Base-by-base conservation (phyloP, 345 rosid species). In the Cardamine chenopodiifolia region DNA sequence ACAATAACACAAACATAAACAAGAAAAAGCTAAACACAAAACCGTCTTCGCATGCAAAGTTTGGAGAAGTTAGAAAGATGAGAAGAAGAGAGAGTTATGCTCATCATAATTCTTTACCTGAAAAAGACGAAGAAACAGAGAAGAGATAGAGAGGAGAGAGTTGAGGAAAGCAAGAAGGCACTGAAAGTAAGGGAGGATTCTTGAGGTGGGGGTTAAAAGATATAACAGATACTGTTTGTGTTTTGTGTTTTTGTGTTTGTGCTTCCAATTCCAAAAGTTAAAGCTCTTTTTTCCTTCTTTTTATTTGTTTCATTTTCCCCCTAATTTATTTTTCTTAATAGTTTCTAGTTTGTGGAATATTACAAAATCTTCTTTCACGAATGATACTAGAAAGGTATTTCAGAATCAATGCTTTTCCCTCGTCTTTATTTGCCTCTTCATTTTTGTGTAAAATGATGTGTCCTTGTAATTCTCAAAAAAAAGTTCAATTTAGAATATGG, bases 291-390 rank as follows among this genome's bases (percentile, higher is more conserved):
- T 58, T 23, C n/a, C 8, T 7, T 42, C 0, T 35, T 37, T 17
- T 44, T 35, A 3, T 25, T 32, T n/a, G 2, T 4, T 26, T 39
- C 17, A n/a, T 5, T 63, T 64, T 73, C 5, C 35, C 35, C 44
- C 26, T 64, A 55, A 9, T 55, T 73, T 65, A 0, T 55, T 26
- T 48, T n/a, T 45, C 20, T n/a, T 45, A 45, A 45, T 45, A n/a
- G 0, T 45, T 45, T 45, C 3, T 45, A 45, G 48, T 75, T 61
- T 68, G 11, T 60, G 28, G 70, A 42, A 76, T 69, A 76, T 69
- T 53, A 76, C 70, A 76, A 76, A 76, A 76, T 69, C 75, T 76
- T 59, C 48, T 75, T 68, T 60, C 74, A 61, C 37, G 75, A 62
- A 55, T 68, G 63, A 54, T 70, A 32, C 49, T 70, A 18, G 66